Percentiles rank a stretch among this genome's conserved stretches.
Evolutionary conservation across 192 early-diverging fungal genomes (phyloP).

Genomic region (Phycomyces nitens): DNA sequence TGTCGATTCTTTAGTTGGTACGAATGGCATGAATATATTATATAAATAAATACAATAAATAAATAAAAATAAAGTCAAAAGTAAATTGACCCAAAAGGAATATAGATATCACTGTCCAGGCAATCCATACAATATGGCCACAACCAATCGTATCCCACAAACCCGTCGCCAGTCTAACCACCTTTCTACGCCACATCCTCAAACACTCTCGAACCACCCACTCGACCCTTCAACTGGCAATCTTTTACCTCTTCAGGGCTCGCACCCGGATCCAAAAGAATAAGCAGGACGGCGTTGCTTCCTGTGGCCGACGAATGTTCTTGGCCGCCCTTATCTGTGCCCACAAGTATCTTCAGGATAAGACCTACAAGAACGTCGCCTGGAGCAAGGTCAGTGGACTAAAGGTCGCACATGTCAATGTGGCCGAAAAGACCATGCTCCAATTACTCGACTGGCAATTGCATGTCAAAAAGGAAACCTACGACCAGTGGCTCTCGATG

Average conservation of each 20-base stretch:
- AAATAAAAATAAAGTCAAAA: no score
- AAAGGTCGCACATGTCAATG: constrained; percentile 70
- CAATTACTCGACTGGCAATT: constrained; percentile 76
- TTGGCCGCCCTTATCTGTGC: constrained; percentile 80
- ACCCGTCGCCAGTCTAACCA: constrained; percentile 46
- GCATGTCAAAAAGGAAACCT: constrained; percentile 45
- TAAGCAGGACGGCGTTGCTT: constrained; percentile 27
- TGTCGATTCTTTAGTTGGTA: constrained; percentile 20
- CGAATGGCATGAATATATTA: no score
- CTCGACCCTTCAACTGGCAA: constrained; percentile 59
- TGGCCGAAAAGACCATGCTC: constrained; percentile 76
- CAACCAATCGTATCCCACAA: constrained; percentile 21
- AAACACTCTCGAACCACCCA: constrained; percentile 55
- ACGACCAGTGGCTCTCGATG: constrained; percentile 28
- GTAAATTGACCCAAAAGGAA: not conserved
- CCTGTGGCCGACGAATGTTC: constrained; percentile 80
- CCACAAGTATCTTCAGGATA: constrained; percentile 86
- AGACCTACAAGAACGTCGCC: constrained; percentile 78
- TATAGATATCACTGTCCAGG: constrained; percentile 48
- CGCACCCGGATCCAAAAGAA: not conserved
- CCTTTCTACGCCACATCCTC: constrained; percentile 53
- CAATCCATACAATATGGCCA: constrained; percentile 54
- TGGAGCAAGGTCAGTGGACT: constrained; percentile 90
- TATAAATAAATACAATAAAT: not conserved
- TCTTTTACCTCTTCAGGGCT: constrained; percentile 47